Base-by-base conservation (phyloP, 2,329 filamentous ascomycete species). In the Cladosporium cucumerinum region DNA sequence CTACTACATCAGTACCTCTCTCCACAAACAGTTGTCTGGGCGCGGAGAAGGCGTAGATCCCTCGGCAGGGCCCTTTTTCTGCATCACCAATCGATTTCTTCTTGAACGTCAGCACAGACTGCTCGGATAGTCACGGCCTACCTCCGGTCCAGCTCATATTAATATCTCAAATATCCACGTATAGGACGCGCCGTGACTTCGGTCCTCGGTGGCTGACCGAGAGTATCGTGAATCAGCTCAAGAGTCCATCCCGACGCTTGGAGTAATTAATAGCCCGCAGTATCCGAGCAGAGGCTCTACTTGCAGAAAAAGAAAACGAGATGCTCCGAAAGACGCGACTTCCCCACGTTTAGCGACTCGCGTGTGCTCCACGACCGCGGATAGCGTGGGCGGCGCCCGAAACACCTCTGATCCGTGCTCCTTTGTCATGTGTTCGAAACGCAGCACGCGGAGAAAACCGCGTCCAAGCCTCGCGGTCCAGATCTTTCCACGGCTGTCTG, bases 1-100 rank as follows among this genome's bases (percentile, higher is more conserved):
- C 16, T 58, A 34, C 16, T 58, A 34, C 32, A 58, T 36, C 8
- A 21, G 34, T 54, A 55, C 48, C 26, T 55, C 49, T 62, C 60
- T 55, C 49, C 60, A 30, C 60, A 62, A 55, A 62, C 49, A n/a
- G 12, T 62, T 51, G 48, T 61, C 59, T 61, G 60, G 60, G 49
- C 49, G 60, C 60, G 60, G 60, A 62, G 60, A 62, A 55, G 36
- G 11, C 32, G 49, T 55, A 62, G 60, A 62, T 62, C 55, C 59
- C 60, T 55, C 60, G 49, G 60, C 32, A 30, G 23, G 39, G n/a
- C 10, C 39, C 39, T 21, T 46, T 23, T 46, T 18, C 12, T 11
- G 32, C 49, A 51, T 61, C 58, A 61, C 43, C 43, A 62, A 62
- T 62, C 60, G 32, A 62, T 14, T 25, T 54, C 51, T 54, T 54